These are phyloP conservation scores for Theileria parva DNA, from an alignment of 169 alveolate genomes.

Conservation along the genomic window DNA sequence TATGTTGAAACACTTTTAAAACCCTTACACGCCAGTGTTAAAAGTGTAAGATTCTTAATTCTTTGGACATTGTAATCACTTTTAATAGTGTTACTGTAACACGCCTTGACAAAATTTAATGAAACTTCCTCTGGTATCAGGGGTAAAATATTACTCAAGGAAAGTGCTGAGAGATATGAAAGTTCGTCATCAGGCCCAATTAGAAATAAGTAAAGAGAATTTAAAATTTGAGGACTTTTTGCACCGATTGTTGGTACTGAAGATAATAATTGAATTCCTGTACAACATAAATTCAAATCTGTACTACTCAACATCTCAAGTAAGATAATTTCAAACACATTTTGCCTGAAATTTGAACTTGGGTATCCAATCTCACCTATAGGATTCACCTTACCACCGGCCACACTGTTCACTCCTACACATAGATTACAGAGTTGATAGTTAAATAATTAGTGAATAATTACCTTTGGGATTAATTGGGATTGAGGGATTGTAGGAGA, in stretches of 20 bases:
- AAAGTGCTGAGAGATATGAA: constrained; percentile 25
- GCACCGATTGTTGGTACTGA: constrained; percentile 39
- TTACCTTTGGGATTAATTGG: too few species aligned
- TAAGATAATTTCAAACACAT: constrained; percentile 37
- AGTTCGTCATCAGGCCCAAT: constrained; percentile 42
- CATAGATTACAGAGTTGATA: neutral
- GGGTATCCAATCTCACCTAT: constrained; percentile 33
- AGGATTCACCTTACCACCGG: neutral
- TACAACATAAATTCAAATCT: constrained; percentile 38
- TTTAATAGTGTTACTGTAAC: constrained; percentile 33
- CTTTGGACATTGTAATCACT: constrained; percentile 25
- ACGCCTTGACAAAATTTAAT: constrained; percentile 12
- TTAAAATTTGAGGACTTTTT: constrained; percentile 46
- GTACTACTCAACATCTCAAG: constrained; percentile 25
- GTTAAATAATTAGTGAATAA: too few species aligned
- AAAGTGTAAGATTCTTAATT: constrained; percentile 32
- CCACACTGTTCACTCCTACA: neutral
- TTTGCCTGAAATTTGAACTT: constrained; percentile 24
- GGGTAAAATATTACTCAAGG: constrained; percentile 14
- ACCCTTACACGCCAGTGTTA: constrained; percentile 31
- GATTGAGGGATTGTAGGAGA: constrained; percentile 23
- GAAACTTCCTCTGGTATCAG: constrained; percentile 21
- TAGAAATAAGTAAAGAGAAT: constrained; percentile 23
- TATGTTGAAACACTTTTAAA: neutral
- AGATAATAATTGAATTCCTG: constrained; percentile 40